Conservation (phyloP, 2,329 filamentous ascomycete species). For the Nannizziopsis arthrosporioides region DNA sequence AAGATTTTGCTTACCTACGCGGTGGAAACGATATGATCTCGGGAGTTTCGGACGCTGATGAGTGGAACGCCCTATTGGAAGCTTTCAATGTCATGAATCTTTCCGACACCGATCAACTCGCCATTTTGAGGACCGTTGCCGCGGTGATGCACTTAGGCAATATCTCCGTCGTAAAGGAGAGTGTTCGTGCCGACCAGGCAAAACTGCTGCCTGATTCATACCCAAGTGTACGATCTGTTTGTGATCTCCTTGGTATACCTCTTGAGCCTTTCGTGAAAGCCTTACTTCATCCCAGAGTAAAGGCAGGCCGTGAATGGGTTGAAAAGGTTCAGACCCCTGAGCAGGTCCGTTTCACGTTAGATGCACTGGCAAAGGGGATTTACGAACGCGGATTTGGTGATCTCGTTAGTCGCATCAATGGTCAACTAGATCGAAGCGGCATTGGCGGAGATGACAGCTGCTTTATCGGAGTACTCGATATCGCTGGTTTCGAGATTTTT, state of each 20-base stretch:
- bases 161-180: constrained; percentile 79
- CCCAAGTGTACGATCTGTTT: constrained; percentile 64
- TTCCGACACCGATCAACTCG: constrained; percentile 65
- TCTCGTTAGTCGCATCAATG: constrained; percentile 82
- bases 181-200: constrained; percentile 80
- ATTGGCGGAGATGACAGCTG: constrained; percentile 75
- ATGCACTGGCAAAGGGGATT: constrained; percentile 90
- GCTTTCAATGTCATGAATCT: constrained; percentile 94
- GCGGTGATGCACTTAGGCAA: constrained; percentile 91
- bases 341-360: constrained; percentile 78
- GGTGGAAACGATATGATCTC: constrained; percentile 84
- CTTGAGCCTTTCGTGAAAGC: constrained; percentile 77
- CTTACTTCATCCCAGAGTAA: constrained; percentile 82
- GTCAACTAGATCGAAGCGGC: constrained; percentile 75
- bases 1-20: constrained; percentile 83
- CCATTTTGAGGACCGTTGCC: constrained; percentile 77
- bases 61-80: constrained; percentile 83
- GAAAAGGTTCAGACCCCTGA: constrained; percentile 97
- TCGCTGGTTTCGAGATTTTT: constrained; percentile 98
- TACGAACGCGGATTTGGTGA: constrained; percentile 95
- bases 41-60: constrained; percentile 78
- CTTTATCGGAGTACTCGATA: constrained; percentile 97
- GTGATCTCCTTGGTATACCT: constrained; percentile 71
- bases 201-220: constrained; percentile 64
- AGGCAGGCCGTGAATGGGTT: constrained; percentile 94